phyloP scores from a whole-genome alignment of 805 yeast genomes.

The Hemisphaericaspora nanyangensis region DNA sequence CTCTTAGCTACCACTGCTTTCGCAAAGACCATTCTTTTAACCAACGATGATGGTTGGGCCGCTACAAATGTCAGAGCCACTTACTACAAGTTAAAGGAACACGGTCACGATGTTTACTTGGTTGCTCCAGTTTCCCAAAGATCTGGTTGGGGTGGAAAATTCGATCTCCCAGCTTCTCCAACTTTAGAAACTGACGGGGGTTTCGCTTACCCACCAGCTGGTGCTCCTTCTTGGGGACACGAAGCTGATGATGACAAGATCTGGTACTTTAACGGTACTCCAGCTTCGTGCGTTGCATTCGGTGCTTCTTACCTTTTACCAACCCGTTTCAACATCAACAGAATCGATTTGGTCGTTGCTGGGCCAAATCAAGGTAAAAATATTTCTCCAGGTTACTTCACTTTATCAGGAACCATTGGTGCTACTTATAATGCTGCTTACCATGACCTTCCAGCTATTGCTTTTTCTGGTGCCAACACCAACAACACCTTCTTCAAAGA shows the following conservation, averaged over 20 bases:
- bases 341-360: conserved; percentile 45
- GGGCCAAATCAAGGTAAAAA: conserved; percentile 55
- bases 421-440: conserved; percentile 45
- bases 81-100: conserved; percentile 43
- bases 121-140: conserved; percentile 52
- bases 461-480: conserved; percentile 47
- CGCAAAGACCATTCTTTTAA: conserved; percentile 3
- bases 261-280: conserved; percentile 58
- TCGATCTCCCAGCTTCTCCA: conserved; percentile 37
- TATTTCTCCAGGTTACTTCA: conserved; percentile 37
- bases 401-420: conserved; percentile 51
- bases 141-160: conserved; percentile 55
- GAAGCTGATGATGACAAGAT: conserved; percentile 35
- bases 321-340: conserved; percentile 35
- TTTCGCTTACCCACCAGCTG: conserved; percentile 43
- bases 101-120: conserved; percentile 46
- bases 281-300: conserved; percentile 49
- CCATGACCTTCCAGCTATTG: conserved; percentile 48
- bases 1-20: no score
- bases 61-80: conserved; percentile 55
- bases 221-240: conserved; percentile 55
- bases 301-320: conserved; percentile 50
- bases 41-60: conserved; percentile 55
- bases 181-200: conserved; percentile 43
- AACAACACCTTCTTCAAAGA: conserved; percentile 51